Base-by-base conservation (phyloP, 345 rosid species). In the Anacardium occidentale region DNA sequence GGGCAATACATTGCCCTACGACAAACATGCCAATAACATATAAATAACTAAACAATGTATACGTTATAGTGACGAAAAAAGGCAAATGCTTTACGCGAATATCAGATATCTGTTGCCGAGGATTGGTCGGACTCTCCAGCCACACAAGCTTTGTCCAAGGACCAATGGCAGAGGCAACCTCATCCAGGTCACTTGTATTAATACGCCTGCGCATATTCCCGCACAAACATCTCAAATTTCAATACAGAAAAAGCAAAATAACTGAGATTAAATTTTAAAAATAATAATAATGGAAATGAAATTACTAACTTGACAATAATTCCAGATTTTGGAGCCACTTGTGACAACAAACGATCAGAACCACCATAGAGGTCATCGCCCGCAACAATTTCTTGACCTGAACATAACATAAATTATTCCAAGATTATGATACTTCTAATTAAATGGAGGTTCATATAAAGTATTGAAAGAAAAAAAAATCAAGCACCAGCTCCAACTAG, bases 361-460 rank as follows among this genome's bases (percentile, higher is more conserved):
- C 98, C 98, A 61, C 98, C 97, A 81, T 96, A 96, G 8, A 96
- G 60, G 80, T 93, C 98, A 76, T 96, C 97, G 66, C 96, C 97
- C 44, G 96, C 99, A 70, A 93, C 91, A 84, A 93, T 86, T 80
- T 95, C 98, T 71, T 83, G 82, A 24, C 98, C 99, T 92, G 66
- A 62, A 58, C 18, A 72, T 54, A 65, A 75, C 62, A 61, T 29
- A 20, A 71, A 64, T 57, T 32, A 22, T 61, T 61, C 51, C 71
- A 29, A 66, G 11, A 58, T 1, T 18, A 29, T 71, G 18, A 6
- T 47, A 51, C 7, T 34, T 8, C 24, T 18, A 0, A 55, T 18
- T 37, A 62, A 14, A 7, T 10, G 10, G 6, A 22, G 54, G 48
- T 17, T 15, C 14, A 26, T 51, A 58, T n/a, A 60, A 74, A 18